Conservation (phyloP, 169 alveolate genomes). For the Cryptosporidium meleagridis region DNA sequence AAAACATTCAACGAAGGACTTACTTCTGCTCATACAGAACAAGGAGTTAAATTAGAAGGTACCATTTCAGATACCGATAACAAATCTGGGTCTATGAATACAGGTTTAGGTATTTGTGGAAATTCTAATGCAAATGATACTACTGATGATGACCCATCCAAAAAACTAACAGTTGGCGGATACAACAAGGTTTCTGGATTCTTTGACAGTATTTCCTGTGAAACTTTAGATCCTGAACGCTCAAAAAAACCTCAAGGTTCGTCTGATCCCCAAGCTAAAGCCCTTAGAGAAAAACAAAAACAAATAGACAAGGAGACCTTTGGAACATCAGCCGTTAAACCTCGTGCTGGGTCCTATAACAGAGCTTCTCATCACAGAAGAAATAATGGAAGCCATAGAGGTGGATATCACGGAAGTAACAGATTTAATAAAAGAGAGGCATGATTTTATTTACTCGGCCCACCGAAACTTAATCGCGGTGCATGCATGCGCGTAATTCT, state of each 20-base stretch:
- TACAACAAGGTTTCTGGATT: constrained; percentile 62
- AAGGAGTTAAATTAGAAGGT: not conserved
- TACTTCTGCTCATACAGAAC: not conserved
- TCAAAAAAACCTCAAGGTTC: constrained; percentile 27
- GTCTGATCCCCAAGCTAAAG: constrained; percentile 52
- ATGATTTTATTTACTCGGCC: not conserved
- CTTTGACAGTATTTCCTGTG: constrained; percentile 71
- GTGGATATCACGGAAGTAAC: not conserved
- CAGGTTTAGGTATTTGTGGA: not conserved
- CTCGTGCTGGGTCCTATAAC: constrained; percentile 35
- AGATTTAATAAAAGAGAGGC: constrained; percentile 41
- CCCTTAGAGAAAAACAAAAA: constrained; percentile 57
- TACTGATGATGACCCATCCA: not conserved
- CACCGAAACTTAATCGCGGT: not conserved
- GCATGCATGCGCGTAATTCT: not conserved
- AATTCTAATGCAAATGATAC: not conserved
- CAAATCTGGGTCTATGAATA: not conserved
- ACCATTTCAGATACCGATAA: not conserved
- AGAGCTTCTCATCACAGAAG: constrained; percentile 35
- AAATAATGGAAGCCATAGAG: constrained; percentile 3
- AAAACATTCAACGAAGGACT: constrained; percentile 26
- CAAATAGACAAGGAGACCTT: constrained; percentile 63
- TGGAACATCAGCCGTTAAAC: constrained; percentile 41
- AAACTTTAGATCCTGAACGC: constrained; percentile 65
- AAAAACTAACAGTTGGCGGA: constrained; percentile 48